Base-by-base conservation (phyloP, 192 early-diverging fungal species). In the Podochytrium sp. region DNA sequence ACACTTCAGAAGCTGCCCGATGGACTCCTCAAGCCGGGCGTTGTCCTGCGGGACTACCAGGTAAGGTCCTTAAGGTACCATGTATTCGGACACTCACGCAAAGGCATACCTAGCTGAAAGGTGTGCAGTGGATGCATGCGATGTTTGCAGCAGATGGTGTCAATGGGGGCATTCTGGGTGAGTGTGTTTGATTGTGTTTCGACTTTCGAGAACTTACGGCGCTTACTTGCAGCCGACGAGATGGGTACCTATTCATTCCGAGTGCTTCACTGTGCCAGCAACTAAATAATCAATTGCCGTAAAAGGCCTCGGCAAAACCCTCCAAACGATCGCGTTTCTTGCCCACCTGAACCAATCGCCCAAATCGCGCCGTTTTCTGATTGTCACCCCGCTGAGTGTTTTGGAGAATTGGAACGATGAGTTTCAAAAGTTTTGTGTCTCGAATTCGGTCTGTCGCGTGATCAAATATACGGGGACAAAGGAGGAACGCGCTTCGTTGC, bases 301-400 rank as follows among this genome's bases (percentile, higher is more conserved):
- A 50, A 66, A 27, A 92, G 94, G 94, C 20, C 88, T 97, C 25
- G 95, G 95, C 32, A 97, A 97, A 78, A 97, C 94, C 12, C 89
- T 92, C 29, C 94, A 97, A 65, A 91, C 95, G 6, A 95, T 97
- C 72, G 74, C 89, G 30, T 95, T 96, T 69, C 52, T 97, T 27
- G 87, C 78, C 2, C 75, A 85, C 20, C 71, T 92, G 2, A 73
- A 76, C 10, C 79, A 55, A 27, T 55, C 80, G 50, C 79, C 84
- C 3, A 63, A 85, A 0, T 29, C 12, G 0, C 35, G 5, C 23
- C 49, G 68, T 1, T 90, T 90, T 74, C 69, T 97, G 37, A 80
- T 97, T 12, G 85, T 97, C 39, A 91, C 92, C 10, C 95, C 95
- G 23, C 82, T 95, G 5, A 94, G 94, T 30, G 16, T 77, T n/a